Conservation (phyloP, 495 filamentous ascomycete species). For the Penicillium simplicissimum region DNA sequence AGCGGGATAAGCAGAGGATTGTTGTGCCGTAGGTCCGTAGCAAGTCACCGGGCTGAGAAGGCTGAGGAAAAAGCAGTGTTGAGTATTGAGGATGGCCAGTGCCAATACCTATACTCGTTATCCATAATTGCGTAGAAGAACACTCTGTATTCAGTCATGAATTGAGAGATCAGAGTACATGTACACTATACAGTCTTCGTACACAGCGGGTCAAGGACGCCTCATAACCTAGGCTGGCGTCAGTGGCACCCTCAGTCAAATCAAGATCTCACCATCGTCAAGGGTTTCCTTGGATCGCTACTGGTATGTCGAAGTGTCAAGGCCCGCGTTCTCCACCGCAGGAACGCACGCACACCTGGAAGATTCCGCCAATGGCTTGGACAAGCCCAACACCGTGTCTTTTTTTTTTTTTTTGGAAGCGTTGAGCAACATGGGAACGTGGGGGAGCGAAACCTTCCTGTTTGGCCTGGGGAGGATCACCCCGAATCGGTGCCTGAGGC, state of each 20-base stretch:
- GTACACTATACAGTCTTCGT: too few species aligned
- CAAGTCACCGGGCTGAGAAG: background rate
- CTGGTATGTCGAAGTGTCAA: background rate
- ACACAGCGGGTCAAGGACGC: background rate
- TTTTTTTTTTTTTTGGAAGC: background rate
- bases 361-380: constrained; percentile 11
- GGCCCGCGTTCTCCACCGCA: constrained; percentile 14
- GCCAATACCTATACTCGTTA: too few species aligned
- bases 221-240: constrained; percentile 13
- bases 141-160: too few species aligned
- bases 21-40: background rate
- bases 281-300: constrained; percentile 5
- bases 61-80: too few species aligned
- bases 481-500: background rate
- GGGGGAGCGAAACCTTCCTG: background rate
- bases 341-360: constrained; percentile 11
- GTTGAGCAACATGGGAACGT: constrained; percentile 1
- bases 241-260: constrained; percentile 17
- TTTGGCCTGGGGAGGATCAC: background rate
- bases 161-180: too few species aligned
- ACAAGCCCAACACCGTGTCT: background rate
- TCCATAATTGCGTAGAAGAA: too few species aligned
- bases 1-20: background rate
- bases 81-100: too few species aligned
- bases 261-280: constrained; percentile 6